These are phyloP conservation scores for Colletotrichum musicola DNA, from an alignment of 2,329 filamentous ascomycete genomes.

Conservation along the genomic window DNA sequence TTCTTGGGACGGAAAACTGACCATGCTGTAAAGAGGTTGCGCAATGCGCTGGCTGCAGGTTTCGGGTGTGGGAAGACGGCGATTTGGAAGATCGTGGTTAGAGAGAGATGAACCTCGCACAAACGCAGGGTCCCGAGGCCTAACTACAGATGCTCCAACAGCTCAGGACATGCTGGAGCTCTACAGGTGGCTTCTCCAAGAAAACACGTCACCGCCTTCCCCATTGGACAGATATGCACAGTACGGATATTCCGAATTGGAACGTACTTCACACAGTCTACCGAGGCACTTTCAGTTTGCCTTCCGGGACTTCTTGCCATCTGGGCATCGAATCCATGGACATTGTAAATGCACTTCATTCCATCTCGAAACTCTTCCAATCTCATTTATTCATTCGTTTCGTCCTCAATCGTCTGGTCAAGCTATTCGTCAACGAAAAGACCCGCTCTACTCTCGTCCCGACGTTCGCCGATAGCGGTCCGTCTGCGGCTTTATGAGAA, in stretches of 20 bases:
- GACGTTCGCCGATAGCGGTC: constrained; percentile 11
- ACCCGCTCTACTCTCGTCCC: too few relatives aligned
- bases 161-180: constrained; percentile 29
- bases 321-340: too few relatives aligned
- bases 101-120: background rate
- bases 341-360: too few relatives aligned
- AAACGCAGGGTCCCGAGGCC: constrained; percentile 16
- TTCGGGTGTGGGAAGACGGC: background rate
- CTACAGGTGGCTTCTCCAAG: constrained; percentile 34
- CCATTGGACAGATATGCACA: background rate
- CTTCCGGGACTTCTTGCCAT: background rate
- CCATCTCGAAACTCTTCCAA: too few relatives aligned
- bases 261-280: background rate
- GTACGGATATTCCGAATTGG: too few relatives aligned
- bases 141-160: background rate
- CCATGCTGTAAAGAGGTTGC: constrained; percentile 17
- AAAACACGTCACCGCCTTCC: constrained; percentile 34
- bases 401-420: background rate
- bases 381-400: background rate
- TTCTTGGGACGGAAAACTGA: constrained; percentile 7
- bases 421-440: background rate
- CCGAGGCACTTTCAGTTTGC: background rate
- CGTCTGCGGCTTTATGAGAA: background rate
- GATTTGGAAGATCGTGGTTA: background rate
- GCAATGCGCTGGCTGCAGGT: background rate